phyloP scores from a whole-genome alignment of 345 rosid genomes.

The Geranium rotundifolium region DNA sequence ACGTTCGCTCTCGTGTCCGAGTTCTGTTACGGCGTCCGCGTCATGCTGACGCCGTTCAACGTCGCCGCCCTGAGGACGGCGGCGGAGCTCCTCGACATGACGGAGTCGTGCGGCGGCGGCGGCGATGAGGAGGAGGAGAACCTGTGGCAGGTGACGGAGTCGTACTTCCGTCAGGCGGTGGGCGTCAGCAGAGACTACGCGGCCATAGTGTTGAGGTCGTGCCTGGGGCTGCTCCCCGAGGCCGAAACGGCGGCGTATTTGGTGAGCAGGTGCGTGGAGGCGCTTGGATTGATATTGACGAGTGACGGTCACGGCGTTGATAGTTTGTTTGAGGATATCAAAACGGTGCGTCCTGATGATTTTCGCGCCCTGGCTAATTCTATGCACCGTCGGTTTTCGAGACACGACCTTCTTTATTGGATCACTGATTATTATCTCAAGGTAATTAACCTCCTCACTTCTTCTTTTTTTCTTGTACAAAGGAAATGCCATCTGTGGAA shows the following conservation, averaged over 20 bases:
- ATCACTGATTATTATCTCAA: conserved; percentile 58
- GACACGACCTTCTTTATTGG: conserved; percentile 59
- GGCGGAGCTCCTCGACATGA: conserved; percentile 56
- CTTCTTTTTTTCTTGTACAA: no score
- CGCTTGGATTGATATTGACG: conserved; percentile 18
- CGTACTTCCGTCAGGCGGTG: conserved; percentile 45
- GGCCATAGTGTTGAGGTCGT: conserved; percentile 42
- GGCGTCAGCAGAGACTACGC: conserved; percentile 30
- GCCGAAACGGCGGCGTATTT: conserved; percentile 54
- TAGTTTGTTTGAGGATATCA: conserved; percentile 35
- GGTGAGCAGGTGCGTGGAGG: conserved; percentile 49
- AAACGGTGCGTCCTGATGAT: conserved; percentile 29
- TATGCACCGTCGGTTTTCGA: conserved; percentile 31
- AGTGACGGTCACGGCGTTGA: conserved; percentile 28
- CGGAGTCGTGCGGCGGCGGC: conserved; percentile 16
- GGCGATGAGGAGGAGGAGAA: conserved; percentile 16
- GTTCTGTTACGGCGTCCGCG: conserved; percentile 52
- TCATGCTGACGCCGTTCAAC: conserved; percentile 60
- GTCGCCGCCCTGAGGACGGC: conserved; percentile 55
- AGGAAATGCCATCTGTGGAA: no score
- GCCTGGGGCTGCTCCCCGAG: conserved; percentile 57
- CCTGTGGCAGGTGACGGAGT: conserved; percentile 44
- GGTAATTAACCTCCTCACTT: conserved; percentile 38
- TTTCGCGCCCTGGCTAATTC: conserved; percentile 44
- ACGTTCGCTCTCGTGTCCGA: conserved; percentile 49